Evolutionary conservation across 352 stramenopile genomes (phyloP), one percentile per base, ranked within the genome.

Genomic region (Globisporangium spiculum): DNA sequence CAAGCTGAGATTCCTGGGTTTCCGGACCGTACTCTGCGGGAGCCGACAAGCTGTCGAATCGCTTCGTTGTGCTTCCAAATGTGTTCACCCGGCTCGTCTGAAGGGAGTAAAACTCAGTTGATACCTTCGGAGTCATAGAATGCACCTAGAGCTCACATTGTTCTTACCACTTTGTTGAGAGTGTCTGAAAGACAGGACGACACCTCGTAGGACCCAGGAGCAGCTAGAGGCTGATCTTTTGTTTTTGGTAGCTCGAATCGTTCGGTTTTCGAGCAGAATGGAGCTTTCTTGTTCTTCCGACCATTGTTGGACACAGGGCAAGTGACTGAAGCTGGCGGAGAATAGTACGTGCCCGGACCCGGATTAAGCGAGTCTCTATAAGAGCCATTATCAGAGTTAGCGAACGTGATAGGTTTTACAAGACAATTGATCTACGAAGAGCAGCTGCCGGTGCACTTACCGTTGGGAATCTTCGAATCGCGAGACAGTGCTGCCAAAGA

Each of bases 401-500:
- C 8, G 14, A 18, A 3, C 20, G 20, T 22, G 27, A 22, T 26
- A 57, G 26, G n/a, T 14, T 10, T 10, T 14, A 48, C 38, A 20
- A 48, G 12, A 48, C 38, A 18, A 48, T 16, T 18, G 3, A n/a
- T 7, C 27, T 1, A 48, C 6, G 22, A 38, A 14, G 14, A 32
- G 18, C 57, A 52, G 57, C 36, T 7, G 8, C 1, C 24, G 18
- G 41, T 12, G 2, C 8, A 54, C 61, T 26, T 68, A 84, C 75
- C 78, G 79, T 58, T 78, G 76, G 0, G 60, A 67, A 20, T 65
- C 34, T n/a, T 86, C 77, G 36, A 94, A 94, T 0, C 86, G 84
- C 9, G 75, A 81, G n/a, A 71, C 81, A 1, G 86, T 94, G 52
- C 86, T 92, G 3, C 86, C 86, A 60, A 94, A 94, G 66, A 92